These are phyloP conservation scores for Aspergillus clavatus DNA, from an alignment of 2,329 filamentous ascomycete genomes.

Conservation along the genomic window DNA sequence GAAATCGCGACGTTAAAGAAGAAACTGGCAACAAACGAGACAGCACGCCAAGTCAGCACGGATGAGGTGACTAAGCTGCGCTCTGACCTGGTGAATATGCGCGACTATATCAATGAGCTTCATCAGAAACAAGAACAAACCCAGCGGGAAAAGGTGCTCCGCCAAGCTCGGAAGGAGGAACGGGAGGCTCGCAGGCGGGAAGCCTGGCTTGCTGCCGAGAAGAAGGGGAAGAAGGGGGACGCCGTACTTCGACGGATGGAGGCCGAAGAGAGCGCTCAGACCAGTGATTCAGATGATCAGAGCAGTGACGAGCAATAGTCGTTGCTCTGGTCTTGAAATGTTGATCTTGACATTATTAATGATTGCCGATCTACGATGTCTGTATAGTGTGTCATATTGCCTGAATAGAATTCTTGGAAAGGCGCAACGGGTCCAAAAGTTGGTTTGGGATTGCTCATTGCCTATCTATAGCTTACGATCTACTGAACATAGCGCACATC, in stretches of 20 bases:
- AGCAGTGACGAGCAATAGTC: conserved; percentile 26
- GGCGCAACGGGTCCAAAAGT: not conserved
- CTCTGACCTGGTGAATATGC: conserved; percentile 30
- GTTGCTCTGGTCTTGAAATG: not conserved
- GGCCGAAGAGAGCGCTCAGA: conserved; percentile 28
- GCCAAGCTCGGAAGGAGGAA: conserved; percentile 37
- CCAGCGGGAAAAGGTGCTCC: conserved; percentile 28
- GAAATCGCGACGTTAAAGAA: conserved; percentile 39
- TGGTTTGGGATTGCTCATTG: not conserved
- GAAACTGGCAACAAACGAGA: conserved; percentile 31
- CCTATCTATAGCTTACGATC: no score
- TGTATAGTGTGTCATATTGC: not conserved
- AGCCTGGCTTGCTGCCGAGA: conserved; percentile 44
- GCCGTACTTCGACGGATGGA: conserved; percentile 37
- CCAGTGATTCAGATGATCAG: conserved; percentile 35
- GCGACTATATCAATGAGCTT: conserved; percentile 37
- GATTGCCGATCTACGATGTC: no score
- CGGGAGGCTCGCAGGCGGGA: conserved; percentile 38
- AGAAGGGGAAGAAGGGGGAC: conserved; percentile 40
- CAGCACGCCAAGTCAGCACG: conserved; percentile 31
- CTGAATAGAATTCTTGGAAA: not conserved
- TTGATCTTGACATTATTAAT: no score
- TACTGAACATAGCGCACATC: not conserved
- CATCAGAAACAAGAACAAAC: conserved; percentile 36
- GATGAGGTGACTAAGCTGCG: conserved; percentile 36